Percentiles rank a stretch among this genome's conserved stretches.
Conservation (phyloP, 1,284 basidiomycete genomes). For the Vanrija pseudolonga region DNA sequence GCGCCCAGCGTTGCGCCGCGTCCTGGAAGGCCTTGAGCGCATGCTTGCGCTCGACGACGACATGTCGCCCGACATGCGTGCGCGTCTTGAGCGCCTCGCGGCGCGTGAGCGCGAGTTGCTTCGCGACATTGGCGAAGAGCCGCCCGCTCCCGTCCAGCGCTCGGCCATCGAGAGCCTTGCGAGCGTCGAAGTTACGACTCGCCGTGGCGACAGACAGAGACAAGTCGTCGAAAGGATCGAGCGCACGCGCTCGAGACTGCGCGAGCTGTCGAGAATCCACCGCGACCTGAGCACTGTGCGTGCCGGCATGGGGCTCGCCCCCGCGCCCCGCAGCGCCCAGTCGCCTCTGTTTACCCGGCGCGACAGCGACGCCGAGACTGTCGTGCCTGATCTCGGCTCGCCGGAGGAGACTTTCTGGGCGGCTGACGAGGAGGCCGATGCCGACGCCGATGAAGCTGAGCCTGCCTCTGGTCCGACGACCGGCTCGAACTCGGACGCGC, state of each 20-base stretch:
- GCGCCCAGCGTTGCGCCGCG: constrained; percentile 4
- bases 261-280: constrained; percentile 3
- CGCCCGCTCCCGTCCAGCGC: not conserved
- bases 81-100: constrained; percentile 3
- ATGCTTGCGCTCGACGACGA: constrained; percentile 1
- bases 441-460: no score
- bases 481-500: no score
- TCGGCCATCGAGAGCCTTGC: not conserved
- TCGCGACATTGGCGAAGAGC: not conserved
- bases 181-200: not conserved
- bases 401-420: no score
- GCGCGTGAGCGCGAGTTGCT: constrained; percentile 6
- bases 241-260: constrained; percentile 3
- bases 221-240: constrained; percentile 4
- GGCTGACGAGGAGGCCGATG: no score
- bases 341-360: not conserved
- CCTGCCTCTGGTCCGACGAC: no score
- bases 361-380: constrained; percentile 10
- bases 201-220: not conserved
- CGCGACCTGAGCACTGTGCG: constrained; percentile 5
- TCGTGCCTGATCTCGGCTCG: not conserved
- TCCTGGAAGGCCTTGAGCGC: constrained; percentile 4
- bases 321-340: no score
- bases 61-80: constrained; percentile 3
- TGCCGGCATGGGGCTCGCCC: not conserved